Evolutionary conservation across 495 filamentous ascomycete species (phyloP), one percentile per base, ranked within the genome.

Genomic region (Annulohypoxylon nitens): DNA sequence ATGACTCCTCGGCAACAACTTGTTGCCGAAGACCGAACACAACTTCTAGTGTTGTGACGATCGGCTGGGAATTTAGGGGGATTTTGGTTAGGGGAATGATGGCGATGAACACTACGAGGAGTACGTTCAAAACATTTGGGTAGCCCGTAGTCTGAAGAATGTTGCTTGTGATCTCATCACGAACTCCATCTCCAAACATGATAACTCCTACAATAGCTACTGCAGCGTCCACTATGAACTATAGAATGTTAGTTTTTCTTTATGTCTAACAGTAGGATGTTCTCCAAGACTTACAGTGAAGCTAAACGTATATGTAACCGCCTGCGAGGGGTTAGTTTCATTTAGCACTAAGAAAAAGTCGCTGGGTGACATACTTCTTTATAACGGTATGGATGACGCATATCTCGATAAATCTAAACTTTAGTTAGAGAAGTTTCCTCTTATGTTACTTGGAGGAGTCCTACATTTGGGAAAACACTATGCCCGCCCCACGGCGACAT

Each of bases 401-500:
- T 99, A 81, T 99, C 96, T 59, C 94, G 88, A 79, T 97, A 99
- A 76, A 99, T 97, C 83, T 86, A 9, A 37, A 16, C n/a, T 9
- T 12, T 1, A 11, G n/a, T 72, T 57, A 59, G 36, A 18, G 26
- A 1, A 10, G n/a, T 36, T 5, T 11, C 10, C 20, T 4, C 2
- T 18, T 10, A 39, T 50, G 16, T 23, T 6, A n/a, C 25, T 10
- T 9, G 11, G 36, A 37, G 8, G 6, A 48, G 9, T 45, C 79
- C 53, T 78, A 85, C 84, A 75, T 97, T 97, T 2, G 96, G 96
- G 77, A 99, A 97, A 30, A 99, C 96, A 61, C 89, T 88, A 78
- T 98, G 96, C 7, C 96, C 96, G 71, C 96, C 96, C 94, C 94
- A 99, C 1, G 95, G 94, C 25, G 94, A 93, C 94, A 98, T 98